A percentile compares a stretch with the other conserved stretches of the same genome.
These are phyloP conservation scores for Hortiboletus flavorubellus DNA, from an alignment of 768 basidiomycete species.

Conservation along the genomic window DNA sequence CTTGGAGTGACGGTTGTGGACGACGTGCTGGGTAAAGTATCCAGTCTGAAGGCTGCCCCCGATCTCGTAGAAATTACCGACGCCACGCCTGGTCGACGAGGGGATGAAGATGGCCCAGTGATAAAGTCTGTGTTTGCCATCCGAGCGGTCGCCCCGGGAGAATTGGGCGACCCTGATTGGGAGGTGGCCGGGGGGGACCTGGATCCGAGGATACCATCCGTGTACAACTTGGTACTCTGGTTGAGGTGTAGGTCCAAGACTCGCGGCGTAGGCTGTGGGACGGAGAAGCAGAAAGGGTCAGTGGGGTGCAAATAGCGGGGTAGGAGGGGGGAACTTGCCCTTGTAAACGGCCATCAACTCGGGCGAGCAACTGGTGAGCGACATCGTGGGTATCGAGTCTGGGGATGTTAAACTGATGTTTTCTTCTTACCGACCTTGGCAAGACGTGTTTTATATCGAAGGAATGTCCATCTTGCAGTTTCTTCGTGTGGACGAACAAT, in stretches of 20 bases:
- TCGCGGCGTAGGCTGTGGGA: slow-evolving; percentile 5
- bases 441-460: slow-evolving; percentile 8
- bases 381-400: slow-evolving; percentile 3
- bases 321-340: background rate
- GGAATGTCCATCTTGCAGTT: background rate
- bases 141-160: background rate
- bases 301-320: no score
- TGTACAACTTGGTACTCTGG: slow-evolving; percentile 13
- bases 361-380: background rate
- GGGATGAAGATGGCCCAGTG: slow-evolving; percentile 27
- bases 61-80: slow-evolving; percentile 23
- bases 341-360: slow-evolving; percentile 8
- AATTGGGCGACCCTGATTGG: slow-evolving; percentile 19
- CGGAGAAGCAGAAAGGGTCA: background rate
- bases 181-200: slow-evolving; percentile 12
- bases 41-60: slow-evolving; percentile 6
- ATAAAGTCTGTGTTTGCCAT: background rate
- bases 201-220: background rate
- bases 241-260: background rate
- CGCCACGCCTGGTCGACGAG: slow-evolving; percentile 13
- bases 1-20: slow-evolving; percentile 11
- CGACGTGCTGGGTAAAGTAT: slow-evolving; percentile 14
- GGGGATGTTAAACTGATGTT: background rate
- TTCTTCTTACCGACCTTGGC: slow-evolving; percentile 3
- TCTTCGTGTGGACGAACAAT: background rate